These are phyloP conservation scores for Acanthamoeba healyi DNA, from an alignment of 208 protist species.

Conservation along the genomic window DNA sequence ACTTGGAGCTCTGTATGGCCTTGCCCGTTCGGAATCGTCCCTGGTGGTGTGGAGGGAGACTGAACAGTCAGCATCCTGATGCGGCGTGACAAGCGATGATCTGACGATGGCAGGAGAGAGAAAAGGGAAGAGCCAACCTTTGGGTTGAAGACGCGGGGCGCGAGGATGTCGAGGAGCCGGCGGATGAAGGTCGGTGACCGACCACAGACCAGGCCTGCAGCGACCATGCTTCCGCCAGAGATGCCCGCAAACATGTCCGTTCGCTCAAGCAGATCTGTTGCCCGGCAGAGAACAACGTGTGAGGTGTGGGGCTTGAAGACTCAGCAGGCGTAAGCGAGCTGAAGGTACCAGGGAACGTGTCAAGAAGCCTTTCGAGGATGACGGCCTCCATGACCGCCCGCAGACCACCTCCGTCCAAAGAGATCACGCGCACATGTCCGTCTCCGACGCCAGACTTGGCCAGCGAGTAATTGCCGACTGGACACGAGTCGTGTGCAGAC, in stretches of 20 bases:
- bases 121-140: neutral
- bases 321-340: too few relatives aligned
- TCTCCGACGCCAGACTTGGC: constrained; percentile 56
- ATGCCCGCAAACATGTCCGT: constrained; percentile 70
- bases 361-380: constrained; percentile 61
- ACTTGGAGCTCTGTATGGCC: constrained; percentile 68
- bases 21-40: constrained; percentile 58
- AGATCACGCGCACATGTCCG: constrained; percentile 52
- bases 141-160: constrained; percentile 56
- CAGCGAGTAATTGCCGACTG: constrained; percentile 68
- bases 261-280: constrained; percentile 31
- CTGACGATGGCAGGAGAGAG: neutral
- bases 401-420: constrained; percentile 47
- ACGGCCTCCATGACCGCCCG: constrained; percentile 67
- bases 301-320: neutral
- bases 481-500: too few relatives aligned
- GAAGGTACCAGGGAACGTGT: constrained; percentile 14
- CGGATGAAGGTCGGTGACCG: constrained; percentile 69
- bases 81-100: neutral
- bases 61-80: too few relatives aligned
- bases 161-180: constrained; percentile 14
- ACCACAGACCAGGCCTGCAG: constrained; percentile 24
- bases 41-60: neutral
- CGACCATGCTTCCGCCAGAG: constrained; percentile 58
- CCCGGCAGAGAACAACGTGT: too few relatives aligned